Evolutionary conservation across 2,329 filamentous ascomycete genomes (phyloP).

Genomic region (Parastagonospora nodorum): DNA sequence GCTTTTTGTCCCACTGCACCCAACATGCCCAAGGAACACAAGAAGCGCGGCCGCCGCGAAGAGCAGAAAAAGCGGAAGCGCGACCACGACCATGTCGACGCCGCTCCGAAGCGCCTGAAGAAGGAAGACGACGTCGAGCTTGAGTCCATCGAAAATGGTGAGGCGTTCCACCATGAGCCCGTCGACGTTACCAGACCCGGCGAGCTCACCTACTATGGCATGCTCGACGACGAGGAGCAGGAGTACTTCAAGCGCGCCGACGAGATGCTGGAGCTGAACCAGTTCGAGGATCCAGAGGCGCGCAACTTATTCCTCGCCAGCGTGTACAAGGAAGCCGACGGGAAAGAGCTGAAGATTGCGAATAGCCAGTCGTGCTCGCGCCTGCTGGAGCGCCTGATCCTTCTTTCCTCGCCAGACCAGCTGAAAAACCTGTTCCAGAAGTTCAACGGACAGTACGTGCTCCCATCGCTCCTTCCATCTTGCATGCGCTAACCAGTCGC

Average conservation of each 20-base stretch:
- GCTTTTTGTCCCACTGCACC: conserved; percentile 16
- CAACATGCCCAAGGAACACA: conserved; percentile 64
- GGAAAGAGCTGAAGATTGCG: conserved; percentile 94
- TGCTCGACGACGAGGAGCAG: conserved; percentile 90
- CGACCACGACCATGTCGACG: conserved; percentile 40
- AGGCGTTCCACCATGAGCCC: conserved; percentile 30
- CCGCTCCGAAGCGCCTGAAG: conserved; percentile 42
- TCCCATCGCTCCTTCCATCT: neutral
- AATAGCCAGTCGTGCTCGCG: conserved; percentile 95
- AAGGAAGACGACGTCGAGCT: conserved; percentile 24
- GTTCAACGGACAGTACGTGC: conserved; percentile 73
- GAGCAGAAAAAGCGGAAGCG: conserved; percentile 55
- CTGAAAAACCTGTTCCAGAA: conserved; percentile 86
- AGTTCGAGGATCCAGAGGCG: conserved; percentile 76
- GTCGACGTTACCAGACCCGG: conserved; percentile 42
- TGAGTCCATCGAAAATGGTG: conserved; percentile 16
- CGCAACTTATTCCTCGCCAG: conserved; percentile 66
- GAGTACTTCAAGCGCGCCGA: conserved; percentile 93
- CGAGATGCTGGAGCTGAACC: conserved; percentile 86
- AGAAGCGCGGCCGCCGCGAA: conserved; percentile 62
- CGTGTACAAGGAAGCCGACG: conserved; percentile 83
- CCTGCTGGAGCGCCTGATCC: conserved; percentile 87
- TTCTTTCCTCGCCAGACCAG: conserved; percentile 76
- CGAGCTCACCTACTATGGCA: conserved; percentile 84
- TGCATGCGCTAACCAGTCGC: conserved; percentile 16